These are phyloP conservation scores for Colletotrichum tamarilloi DNA, from an alignment of 2,329 filamentous ascomycete species.

Conservation along the genomic window DNA sequence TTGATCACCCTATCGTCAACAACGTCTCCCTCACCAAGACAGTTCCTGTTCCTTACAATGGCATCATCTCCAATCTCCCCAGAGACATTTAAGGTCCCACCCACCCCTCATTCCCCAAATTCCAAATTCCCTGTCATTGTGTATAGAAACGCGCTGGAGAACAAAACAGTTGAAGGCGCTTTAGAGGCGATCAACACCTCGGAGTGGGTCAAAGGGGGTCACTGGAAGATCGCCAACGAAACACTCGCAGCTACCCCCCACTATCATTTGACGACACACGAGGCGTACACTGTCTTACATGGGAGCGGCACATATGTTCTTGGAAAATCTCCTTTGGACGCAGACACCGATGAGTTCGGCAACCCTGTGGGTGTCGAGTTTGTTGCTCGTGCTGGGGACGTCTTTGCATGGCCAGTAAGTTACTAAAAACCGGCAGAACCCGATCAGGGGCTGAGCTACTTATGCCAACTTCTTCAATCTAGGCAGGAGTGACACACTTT, in stretches of 20 bases:
- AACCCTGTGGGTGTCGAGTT: background rate
- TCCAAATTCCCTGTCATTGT: background rate
- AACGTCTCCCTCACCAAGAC: too few relatives aligned
- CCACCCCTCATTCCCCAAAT: background rate
- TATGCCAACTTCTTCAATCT: too few relatives aligned
- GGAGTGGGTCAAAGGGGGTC: background rate
- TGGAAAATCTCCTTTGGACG: background rate
- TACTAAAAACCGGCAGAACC: too few relatives aligned
- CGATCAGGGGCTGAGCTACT: too few relatives aligned
- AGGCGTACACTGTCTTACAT: background rate
- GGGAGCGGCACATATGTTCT: background rate
- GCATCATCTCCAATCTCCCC: background rate
- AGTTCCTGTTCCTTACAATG: background rate
- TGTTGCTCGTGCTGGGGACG: background rate
- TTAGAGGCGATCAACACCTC: background rate
- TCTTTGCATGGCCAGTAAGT: background rate
- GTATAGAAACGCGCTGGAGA: background rate
- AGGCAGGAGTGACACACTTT: background rate
- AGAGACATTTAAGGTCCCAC: background rate
- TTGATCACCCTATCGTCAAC: background rate
- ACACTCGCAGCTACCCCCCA: background rate
- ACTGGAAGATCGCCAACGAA: background rate
- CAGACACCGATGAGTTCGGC: background rate
- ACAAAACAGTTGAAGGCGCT: background rate
- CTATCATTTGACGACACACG: background rate